phyloP scores from a whole-genome alignment of 2,329 filamentous ascomycete genomes.

The Arthroderma uncinatum region DNA sequence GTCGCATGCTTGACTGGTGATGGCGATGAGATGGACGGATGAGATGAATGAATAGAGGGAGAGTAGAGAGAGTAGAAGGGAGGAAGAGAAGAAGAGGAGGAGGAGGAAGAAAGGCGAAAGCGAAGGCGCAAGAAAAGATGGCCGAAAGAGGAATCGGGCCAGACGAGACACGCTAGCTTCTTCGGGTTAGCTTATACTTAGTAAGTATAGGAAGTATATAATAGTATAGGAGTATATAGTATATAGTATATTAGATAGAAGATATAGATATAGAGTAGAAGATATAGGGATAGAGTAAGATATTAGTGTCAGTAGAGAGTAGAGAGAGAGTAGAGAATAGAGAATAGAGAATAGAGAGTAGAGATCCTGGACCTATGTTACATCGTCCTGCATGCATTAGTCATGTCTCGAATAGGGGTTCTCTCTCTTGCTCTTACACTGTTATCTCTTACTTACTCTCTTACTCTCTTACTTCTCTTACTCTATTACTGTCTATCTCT shows the following conservation, averaged over 20 bases:
- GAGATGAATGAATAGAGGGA: constrained; percentile 6
- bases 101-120: constrained; percentile 7
- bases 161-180: too few species aligned
- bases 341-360: not conserved
- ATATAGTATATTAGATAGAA: too few species aligned
- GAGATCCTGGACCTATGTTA: not conserved
- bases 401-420: not conserved
- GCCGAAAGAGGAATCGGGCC: not conserved
- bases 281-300: not conserved
- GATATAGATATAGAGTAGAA: too few species aligned
- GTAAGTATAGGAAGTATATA: too few species aligned
- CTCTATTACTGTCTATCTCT: not conserved
- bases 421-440: not conserved
- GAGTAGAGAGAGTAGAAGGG: constrained; percentile 6
- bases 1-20: not conserved
- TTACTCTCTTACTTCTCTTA: not conserved
- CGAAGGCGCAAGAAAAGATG: not conserved
- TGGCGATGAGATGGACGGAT: constrained; percentile 7
- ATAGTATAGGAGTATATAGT: too few species aligned
- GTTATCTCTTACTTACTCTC: not conserved
- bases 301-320: not conserved
- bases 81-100: constrained; percentile 10
- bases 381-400: not conserved
- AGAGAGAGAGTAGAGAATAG: constrained; percentile 3
- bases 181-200: too few species aligned